These are phyloP conservation scores for Jackrogersella minutella DNA, from an alignment of 495 filamentous ascomycete species.

Conservation along the genomic window DNA sequence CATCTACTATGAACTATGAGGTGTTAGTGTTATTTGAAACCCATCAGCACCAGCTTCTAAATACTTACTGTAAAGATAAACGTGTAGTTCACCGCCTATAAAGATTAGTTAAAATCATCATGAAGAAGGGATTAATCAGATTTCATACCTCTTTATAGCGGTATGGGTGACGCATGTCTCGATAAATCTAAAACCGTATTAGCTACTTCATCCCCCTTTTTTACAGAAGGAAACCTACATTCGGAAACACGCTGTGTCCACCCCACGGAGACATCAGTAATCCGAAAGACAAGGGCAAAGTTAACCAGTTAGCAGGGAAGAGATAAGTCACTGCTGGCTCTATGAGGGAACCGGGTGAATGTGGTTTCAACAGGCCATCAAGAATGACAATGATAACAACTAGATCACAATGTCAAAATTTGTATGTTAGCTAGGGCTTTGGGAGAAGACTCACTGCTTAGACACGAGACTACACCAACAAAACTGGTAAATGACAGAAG, in stretches of 20 bases:
- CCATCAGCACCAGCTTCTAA: neutral
- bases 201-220: neutral
- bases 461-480: conserved; percentile 85
- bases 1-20: conserved; percentile 76
- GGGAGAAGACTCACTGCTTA: conserved; percentile 71
- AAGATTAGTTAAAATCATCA: neutral
- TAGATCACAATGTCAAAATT: conserved; percentile 47
- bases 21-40: conserved; percentile 25
- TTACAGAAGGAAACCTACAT: conserved; percentile 50
- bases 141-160: conserved; percentile 66
- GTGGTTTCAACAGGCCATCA: conserved; percentile 84
- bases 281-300: conserved; percentile 91
- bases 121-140: neutral
- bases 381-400: conserved; percentile 82
- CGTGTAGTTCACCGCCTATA: conserved; percentile 75
- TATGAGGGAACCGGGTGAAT: conserved; percentile 81
- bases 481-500: conserved; percentile 90
- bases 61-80: conserved; percentile 85
- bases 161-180: conserved; percentile 94
- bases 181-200: conserved; percentile 71
- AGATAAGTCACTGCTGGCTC: conserved; percentile 82
- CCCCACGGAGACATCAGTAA: conserved; percentile 97
- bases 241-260: conserved; percentile 93
- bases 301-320: conserved; percentile 86
- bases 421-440: neutral